These are phyloP conservation scores for Cornus florida DNA, from an alignment of 148 eudicot genomes.

Conservation along the genomic window DNA sequence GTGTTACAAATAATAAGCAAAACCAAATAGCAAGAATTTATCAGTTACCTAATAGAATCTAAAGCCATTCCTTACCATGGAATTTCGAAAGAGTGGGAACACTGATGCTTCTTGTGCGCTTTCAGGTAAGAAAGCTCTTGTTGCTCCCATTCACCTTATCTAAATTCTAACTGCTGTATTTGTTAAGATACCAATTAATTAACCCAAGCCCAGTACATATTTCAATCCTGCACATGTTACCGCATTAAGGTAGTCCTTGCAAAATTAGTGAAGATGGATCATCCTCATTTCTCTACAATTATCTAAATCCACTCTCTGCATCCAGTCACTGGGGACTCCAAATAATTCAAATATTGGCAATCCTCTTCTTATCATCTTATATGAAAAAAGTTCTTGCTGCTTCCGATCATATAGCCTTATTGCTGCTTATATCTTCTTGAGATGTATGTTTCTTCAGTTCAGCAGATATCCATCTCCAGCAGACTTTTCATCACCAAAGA, in stretches of 20 bases:
- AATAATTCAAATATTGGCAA: not conserved
- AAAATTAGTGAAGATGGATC: not conserved
- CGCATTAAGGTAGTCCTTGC: not conserved
- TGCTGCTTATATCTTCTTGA: not conserved
- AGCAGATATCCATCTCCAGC: not conserved
- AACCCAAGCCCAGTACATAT: not conserved
- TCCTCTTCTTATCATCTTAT: not conserved
- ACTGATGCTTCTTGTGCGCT: not conserved
- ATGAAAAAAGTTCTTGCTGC: not conserved
- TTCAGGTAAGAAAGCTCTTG: not conserved
- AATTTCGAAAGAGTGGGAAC: not conserved
- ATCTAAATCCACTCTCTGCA: not conserved
- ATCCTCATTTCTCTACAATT: not conserved
- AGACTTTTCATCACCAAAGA: conserved; percentile 23
- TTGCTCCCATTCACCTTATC: not conserved
- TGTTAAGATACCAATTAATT: not conserved
- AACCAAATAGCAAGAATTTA: not conserved
- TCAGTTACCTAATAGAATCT: not conserved
- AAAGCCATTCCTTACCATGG: not conserved
- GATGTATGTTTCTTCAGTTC: not conserved
- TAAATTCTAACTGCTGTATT: not conserved
- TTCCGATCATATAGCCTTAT: not conserved
- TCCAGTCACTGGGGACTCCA: not conserved
- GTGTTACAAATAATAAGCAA: not conserved
- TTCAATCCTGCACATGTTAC: not conserved